Percentiles rank a stretch among this genome's conserved stretches.
Conservation (phyloP, 495 filamentous ascomycete genomes). For the Evansstolkia leycettana region DNA sequence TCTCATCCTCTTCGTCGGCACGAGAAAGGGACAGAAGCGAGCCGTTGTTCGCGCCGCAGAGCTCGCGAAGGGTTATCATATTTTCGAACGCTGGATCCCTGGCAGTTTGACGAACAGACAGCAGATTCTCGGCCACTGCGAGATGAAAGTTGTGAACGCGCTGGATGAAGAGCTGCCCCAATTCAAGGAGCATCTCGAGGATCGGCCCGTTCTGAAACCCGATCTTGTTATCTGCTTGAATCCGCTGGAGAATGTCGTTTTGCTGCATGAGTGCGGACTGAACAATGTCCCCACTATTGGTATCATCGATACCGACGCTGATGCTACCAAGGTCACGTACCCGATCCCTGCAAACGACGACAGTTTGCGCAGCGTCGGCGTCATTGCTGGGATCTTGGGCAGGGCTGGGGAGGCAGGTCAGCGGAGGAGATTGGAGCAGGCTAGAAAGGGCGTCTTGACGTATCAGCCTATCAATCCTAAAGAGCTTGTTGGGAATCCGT, state of each 20-base stretch:
- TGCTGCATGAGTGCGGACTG: conserved; percentile 82
- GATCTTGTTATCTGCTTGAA: conserved; percentile 91
- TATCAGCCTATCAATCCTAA: conserved; percentile 36
- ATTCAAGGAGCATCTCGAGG: conserved; percentile 49
- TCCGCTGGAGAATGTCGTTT: conserved; percentile 77
- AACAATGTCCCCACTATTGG: conserved; percentile 90
- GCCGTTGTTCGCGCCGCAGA: conserved; percentile 70
- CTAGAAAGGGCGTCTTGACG: conserved; percentile 42
- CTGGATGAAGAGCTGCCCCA: conserved; percentile 51
- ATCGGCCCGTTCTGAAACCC: conserved; percentile 56
- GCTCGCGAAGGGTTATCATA: conserved; percentile 66
- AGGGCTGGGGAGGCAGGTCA: conserved; percentile 74
- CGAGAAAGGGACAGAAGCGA: conserved; percentile 61
- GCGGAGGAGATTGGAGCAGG: conserved; percentile 45
- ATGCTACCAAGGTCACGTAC: conserved; percentile 93
- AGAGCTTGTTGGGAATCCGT: conserved; percentile 17
- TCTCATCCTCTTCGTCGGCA: conserved; percentile 84
- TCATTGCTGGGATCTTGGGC: conserved; percentile 79
- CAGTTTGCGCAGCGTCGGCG: conserved; percentile 65
- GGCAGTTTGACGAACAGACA: conserved; percentile 88
- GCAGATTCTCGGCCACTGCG: conserved; percentile 60
- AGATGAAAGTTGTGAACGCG: conserved; percentile 57
- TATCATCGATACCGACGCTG: conserved; percentile 83
- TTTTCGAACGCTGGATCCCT: conserved; percentile 90
- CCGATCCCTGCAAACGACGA: conserved; percentile 96